Evolutionary conservation across 2,329 filamentous ascomycete species (phyloP).

Genomic region (Arachnopeziza araneosa): DNA sequence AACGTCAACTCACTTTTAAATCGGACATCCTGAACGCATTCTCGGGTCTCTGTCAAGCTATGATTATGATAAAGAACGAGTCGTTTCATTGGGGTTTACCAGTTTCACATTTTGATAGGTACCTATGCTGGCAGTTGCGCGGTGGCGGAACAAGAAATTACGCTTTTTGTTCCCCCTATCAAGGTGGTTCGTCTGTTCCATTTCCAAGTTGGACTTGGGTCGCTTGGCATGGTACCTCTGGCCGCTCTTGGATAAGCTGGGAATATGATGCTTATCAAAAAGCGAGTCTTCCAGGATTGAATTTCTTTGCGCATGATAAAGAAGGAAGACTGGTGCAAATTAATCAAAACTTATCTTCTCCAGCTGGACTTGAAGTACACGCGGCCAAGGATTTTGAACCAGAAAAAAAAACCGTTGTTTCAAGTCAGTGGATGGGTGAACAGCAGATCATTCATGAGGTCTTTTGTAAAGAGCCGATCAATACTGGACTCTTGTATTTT

Average conservation of each 20-base stretch:
- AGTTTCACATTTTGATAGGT: background rate
- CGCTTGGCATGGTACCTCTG: background rate
- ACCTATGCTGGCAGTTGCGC: background rate
- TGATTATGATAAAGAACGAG: background rate
- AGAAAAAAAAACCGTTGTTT: no score
- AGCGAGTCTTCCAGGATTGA: background rate
- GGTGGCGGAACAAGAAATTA: background rate
- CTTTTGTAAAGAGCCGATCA: background rate
- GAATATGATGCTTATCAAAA: no score
- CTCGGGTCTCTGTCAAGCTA: background rate
- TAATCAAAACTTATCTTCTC: background rate
- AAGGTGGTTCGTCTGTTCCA: background rate
- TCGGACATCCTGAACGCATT: constrained; percentile 1
- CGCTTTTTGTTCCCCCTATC: background rate
- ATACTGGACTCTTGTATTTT: background rate
- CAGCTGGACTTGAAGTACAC: background rate
- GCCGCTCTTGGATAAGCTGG: background rate
- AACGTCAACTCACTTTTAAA: background rate
- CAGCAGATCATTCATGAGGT: background rate
- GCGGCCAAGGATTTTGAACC: no score
- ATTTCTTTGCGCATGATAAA: background rate
- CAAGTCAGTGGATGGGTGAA: background rate
- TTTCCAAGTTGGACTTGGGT: constrained; percentile 2
- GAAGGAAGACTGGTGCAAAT: background rate
- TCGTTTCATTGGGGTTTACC: constrained; percentile 3